Evolutionary conservation across 1,284 basidiomycete species (phyloP), one percentile per base, ranked within the genome.

Genomic region (Tetrapyrgos nigripes): DNA sequence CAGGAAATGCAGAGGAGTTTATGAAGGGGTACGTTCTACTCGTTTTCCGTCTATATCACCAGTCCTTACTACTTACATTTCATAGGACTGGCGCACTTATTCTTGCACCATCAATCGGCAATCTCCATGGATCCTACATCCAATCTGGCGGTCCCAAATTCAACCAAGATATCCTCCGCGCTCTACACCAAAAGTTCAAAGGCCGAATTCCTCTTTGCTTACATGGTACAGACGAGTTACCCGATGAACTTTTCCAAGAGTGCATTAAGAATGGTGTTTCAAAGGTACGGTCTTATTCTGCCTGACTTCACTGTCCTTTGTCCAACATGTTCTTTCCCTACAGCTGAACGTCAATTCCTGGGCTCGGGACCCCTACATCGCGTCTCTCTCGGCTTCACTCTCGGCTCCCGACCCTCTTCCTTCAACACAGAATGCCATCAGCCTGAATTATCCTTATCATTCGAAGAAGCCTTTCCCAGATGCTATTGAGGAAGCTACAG

Each of bases 331-430:
- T 31, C 31, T 23, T 13, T 23, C 31, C 27, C n/a, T n/a, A 31
- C 51, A 82, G 78, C 76, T 83, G 55, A 83, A 83, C 54, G 73
- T 83, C 56, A 83, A 83, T 62, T 77, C 76, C 58, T 81, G 79
- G 78, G 78, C 70, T 1, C 76, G 80, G 26, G 79, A 82, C 66
- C 76, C 76, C 5, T 82, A 83, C 57, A 76, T 73, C 2, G 75
- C 76, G 58, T 57, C 64, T 0, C 64, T 83, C 9, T 68, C 72
- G 0, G 68, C 72, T 45, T 69, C 64, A 1, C 64, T 80, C 23
- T 64, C 68, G 54, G 14, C 37, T 40, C 37, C 37, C 8, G 19
- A n/a, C 37, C 37, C 37, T 6, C 6, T 40, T 8, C 37, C 37
- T 17, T n/a, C 37, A 17, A 40, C 37, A n/a, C 37, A 40, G 17